phyloP scores from a whole-genome alignment of 2,329 filamentous ascomycete species.

The Lachnellula arida region DNA sequence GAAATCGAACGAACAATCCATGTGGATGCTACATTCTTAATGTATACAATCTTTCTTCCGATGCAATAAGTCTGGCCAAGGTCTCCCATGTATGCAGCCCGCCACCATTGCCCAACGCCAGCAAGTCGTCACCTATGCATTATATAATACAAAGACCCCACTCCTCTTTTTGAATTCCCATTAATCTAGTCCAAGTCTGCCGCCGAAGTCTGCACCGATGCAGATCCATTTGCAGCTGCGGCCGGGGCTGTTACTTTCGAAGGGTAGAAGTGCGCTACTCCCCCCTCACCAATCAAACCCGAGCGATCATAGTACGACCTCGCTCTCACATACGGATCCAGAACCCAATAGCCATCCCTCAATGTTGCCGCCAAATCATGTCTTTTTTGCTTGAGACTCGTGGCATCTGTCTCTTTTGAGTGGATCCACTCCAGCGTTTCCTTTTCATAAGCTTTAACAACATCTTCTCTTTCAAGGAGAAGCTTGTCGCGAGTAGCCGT shows the following conservation, averaged over 20 bases:
- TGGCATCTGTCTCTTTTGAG: constrained; percentile 35
- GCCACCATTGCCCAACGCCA: constrained; percentile 3
- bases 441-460: constrained; percentile 71
- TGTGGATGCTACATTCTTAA: background rate
- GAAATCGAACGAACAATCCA: background rate
- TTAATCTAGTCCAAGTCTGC: constrained; percentile 28
- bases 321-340: constrained; percentile 84
- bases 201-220: constrained; percentile 21
- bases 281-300: constrained; percentile 64
- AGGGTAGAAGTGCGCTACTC: constrained; percentile 68
- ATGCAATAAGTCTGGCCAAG: background rate
- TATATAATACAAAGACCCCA: constrained; percentile 5
- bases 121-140: background rate
- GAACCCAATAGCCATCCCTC: constrained; percentile 74
- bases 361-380: constrained; percentile 59
- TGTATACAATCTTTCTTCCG: background rate
- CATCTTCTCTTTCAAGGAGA: constrained; percentile 54
- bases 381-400: constrained; percentile 52
- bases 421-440: constrained; percentile 72
- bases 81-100: background rate
- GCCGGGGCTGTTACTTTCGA: constrained; percentile 1
- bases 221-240: constrained; percentile 10
- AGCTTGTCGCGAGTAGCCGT: constrained; percentile 58
- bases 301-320: constrained; percentile 79
- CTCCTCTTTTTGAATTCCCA: background rate